Evolutionary conservation across 164 flowering plant genomes (phyloP), one percentile per base, ranked within the genome.

Genomic region (Cinnamomum chago): DNA sequence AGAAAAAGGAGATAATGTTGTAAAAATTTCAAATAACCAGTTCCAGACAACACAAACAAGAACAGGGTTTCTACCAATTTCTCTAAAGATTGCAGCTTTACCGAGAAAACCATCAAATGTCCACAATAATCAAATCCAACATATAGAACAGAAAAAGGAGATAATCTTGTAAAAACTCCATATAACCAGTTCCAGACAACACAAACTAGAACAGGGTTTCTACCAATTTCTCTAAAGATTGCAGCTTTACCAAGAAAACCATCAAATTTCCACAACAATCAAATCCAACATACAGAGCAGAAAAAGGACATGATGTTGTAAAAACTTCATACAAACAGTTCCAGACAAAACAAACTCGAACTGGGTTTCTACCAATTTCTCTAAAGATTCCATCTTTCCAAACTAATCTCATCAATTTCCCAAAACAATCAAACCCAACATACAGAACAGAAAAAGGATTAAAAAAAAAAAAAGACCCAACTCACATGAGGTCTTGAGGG

Each of bases 401-500:
- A 7, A 20, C 47, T 11, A 58, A 70, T 35, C 3, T 30, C 66
- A 15, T 47, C 13, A 74, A 70, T 70, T 60, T 60, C 23, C 24
- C 20, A 60, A 20, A 20, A 12, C 51, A 65, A 4, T 1, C 27
- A 73, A n/a, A 76, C 68, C 50, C 28, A 58, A 47, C 15, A 25
- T n/a, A 74, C 47, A 70, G 28, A 67, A 58, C 72, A 62, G 12
- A 23, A 10, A 1, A n/a, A 68, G 28, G 18, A 27, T 5, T 40
- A 24, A n/a, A 10, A 15, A 68, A 75, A 25, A 1, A 24, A 30
- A 70, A 25, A 25, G 1, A 30, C 14, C 20, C 62, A 76, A 73
- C 84, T 82, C 69, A 82, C 84, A 67, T 65, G 78, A 58, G 7
- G 52, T 20, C 17, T 80, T 23, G 91, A 82, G 71, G 91, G 87